Percentiles rank a stretch among this genome's conserved stretches.
These are phyloP conservation scores for Cicer pinnatifidum DNA, from an alignment of 306 rosid genomes.

Conservation along the genomic window DNA sequence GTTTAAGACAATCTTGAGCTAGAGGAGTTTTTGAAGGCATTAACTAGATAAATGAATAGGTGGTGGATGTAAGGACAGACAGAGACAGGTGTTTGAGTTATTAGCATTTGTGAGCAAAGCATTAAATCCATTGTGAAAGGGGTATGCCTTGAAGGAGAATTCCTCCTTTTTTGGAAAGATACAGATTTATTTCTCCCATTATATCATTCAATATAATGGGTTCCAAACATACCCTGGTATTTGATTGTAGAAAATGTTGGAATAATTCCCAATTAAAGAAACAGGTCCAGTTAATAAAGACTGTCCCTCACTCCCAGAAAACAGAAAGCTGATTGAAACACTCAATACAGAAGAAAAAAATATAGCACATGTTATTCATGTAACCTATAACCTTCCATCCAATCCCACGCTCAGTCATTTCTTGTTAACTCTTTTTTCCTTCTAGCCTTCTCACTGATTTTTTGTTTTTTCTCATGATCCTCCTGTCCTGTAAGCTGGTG, in stretches of 20 bases:
- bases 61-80: neutral
- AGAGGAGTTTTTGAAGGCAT: neutral
- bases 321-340: slow-evolving; percentile 24
- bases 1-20: neutral
- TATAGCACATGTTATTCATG: neutral
- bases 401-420: slow-evolving; percentile 3
- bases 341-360: slow-evolving; percentile 22
- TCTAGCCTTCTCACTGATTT: slow-evolving; percentile 8
- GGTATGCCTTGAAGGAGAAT: neutral
- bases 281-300: slow-evolving; percentile 6
- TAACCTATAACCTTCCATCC: slow-evolving; percentile 5
- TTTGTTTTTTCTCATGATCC: slow-evolving; percentile 6
- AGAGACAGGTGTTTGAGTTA: neutral
- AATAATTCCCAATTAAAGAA: slow-evolving; percentile 13
- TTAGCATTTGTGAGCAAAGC: neutral
- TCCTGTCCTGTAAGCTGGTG: slow-evolving; percentile 2
- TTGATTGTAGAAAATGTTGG: neutral
- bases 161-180: neutral
- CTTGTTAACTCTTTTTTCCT: slow-evolving; percentile 7
- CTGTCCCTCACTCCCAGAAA: slow-evolving; percentile 23
- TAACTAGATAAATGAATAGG: neutral
- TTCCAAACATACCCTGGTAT: neutral
- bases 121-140: neutral
- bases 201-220: neutral
- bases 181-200: neutral